A percentile compares a stretch with the other conserved stretches of the same genome.
Evolutionary conservation across 495 filamentous ascomycete genomes (phyloP).

Genomic region (Tuber borchii): DNA sequence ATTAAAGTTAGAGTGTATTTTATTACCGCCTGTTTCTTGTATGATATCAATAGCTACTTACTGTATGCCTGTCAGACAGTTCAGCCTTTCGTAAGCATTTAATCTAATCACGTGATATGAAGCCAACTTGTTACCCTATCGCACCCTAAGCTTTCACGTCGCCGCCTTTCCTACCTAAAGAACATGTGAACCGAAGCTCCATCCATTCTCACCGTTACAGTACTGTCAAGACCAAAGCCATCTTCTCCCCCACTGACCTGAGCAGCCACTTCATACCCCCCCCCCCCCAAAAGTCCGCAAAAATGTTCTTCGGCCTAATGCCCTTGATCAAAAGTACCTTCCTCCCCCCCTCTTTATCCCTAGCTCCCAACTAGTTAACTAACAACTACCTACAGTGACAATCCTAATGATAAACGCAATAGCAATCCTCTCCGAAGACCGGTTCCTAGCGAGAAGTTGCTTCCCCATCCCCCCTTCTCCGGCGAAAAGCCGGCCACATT

Average conservation of each 20-base stretch:
- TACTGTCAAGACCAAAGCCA: background rate
- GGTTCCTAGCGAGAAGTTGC: conserved; percentile 93
- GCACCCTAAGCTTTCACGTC: background rate
- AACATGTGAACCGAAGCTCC: background rate
- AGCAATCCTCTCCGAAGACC: conserved; percentile 92
- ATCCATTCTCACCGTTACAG: background rate
- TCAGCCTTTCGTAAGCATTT: background rate
- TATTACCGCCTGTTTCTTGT: background rate
- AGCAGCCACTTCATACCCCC: background rate
- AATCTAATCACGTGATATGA: background rate
- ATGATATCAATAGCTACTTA: background rate
- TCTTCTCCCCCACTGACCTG: background rate
- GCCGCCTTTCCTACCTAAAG: background rate
- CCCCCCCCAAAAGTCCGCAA: conserved; percentile 5
- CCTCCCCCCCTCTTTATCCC: background rate
- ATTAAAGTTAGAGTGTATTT: conserved; percentile 2
- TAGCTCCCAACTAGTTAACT: conserved; percentile 31
- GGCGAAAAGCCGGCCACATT: background rate
- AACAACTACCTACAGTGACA: conserved; percentile 26
- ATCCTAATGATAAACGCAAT: conserved; percentile 90
- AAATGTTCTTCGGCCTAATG: conserved; percentile 38
- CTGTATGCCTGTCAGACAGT: background rate
- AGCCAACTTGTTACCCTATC: background rate
- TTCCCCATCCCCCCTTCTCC: conserved; percentile 37
- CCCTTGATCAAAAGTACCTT: conserved; percentile 36